Percentiles rank a stretch among this genome's conserved stretches.
Conservation (phyloP, 2,329 filamentous ascomycete species). For the Periglandula ipomoeae region DNA sequence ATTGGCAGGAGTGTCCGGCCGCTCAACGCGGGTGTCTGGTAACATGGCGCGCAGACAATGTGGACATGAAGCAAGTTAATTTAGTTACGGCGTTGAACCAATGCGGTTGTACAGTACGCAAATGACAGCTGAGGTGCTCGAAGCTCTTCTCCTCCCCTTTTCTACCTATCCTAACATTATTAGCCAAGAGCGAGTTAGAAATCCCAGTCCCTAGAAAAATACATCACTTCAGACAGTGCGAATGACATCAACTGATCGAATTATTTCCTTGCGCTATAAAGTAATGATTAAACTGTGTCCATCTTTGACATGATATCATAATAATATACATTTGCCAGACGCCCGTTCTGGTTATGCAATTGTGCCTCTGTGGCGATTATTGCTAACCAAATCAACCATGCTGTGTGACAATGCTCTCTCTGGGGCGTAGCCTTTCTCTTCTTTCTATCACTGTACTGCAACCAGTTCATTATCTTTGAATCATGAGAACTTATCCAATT, state of each 20-base stretch:
- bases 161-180: background rate
- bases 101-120: background rate
- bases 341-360: background rate
- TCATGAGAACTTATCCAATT: too few species aligned
- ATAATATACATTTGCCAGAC: conserved; percentile 5
- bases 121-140: background rate
- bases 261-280: too few species aligned
- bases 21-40: too few species aligned
- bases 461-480: too few species aligned
- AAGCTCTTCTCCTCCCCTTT: background rate
- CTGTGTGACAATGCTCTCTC: background rate
- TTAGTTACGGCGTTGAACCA: too few species aligned
- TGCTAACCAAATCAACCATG: background rate
- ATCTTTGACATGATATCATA: conserved; percentile 7
- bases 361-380: background rate
- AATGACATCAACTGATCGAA: background rate
- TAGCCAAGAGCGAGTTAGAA: background rate
- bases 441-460: too few species aligned
- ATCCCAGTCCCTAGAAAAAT: background rate
- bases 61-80: background rate
- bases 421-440: too few species aligned
- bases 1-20: too few species aligned
- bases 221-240: background rate
- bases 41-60: too few species aligned
- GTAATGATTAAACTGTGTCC: background rate